Evolutionary conservation across 1,284 basidiomycete species (phyloP).

Genomic region (Athelia sp.): DNA sequence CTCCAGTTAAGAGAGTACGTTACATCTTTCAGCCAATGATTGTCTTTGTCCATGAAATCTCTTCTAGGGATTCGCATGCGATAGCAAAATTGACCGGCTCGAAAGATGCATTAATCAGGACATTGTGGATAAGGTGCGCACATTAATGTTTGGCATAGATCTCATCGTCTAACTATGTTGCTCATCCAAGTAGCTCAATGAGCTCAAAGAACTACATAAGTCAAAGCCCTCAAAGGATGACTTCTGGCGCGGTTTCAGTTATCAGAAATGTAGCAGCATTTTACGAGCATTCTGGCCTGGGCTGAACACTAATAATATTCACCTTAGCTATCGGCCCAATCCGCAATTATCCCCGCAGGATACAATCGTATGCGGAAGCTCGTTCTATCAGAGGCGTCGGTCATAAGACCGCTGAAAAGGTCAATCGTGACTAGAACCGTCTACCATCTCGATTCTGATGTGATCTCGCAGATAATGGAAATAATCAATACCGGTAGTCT

Average conservation of each 20-base stretch:
- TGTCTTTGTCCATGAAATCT: slow-evolving; percentile 1
- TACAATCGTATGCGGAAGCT: slow-evolving; percentile 63
- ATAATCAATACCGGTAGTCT: slow-evolving; percentile 68
- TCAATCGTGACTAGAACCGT: slow-evolving; percentile 20
- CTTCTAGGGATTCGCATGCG: slow-evolving; percentile 55
- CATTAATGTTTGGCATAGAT: slow-evolving; percentile 1
- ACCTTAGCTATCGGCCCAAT: slow-evolving; percentile 49
- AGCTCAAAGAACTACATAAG: slow-evolving; percentile 57
- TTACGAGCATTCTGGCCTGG: neutral
- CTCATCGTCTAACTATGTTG: too few relatives aligned
- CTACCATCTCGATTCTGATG: neutral
- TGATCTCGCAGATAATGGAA: slow-evolving; percentile 61
- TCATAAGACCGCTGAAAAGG: slow-evolving; percentile 72
- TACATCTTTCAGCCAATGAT: neutral
- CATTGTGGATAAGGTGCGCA: slow-evolving; percentile 57
- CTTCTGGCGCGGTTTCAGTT: slow-evolving; percentile 56
- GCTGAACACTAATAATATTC: neutral
- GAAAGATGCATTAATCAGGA: slow-evolving; percentile 52
- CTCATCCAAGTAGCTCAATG: slow-evolving; percentile 48
- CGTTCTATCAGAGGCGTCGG: slow-evolving; percentile 62
- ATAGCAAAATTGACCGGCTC: slow-evolving; percentile 34
- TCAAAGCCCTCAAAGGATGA: slow-evolving; percentile 53
- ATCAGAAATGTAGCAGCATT: slow-evolving; percentile 49
- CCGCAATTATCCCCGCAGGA: slow-evolving; percentile 50
- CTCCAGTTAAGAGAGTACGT: slow-evolving; percentile 19